Conservation (phyloP, 208 protist genomes). For the Angomonas desouzai region DNA sequence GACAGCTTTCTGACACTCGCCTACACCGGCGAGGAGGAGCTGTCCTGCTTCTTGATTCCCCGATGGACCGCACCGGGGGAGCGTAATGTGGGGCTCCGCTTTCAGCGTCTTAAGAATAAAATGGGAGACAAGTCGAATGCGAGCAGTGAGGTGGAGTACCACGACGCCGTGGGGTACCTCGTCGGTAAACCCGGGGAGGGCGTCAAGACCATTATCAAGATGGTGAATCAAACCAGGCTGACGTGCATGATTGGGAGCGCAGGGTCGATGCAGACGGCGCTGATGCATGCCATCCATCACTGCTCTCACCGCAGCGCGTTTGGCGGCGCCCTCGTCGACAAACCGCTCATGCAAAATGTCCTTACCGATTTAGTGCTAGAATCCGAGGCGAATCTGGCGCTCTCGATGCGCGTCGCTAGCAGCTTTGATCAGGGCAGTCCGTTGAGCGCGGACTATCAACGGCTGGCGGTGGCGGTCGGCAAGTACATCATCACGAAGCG, state of each 20-base stretch:
- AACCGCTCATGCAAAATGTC: constrained; percentile 35
- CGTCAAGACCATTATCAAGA: constrained; percentile 39
- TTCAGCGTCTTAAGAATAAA: constrained; percentile 28
- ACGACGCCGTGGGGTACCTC: constrained; percentile 24
- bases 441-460: constrained; percentile 14
- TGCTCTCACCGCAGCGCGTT: constrained; percentile 20
- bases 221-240: constrained; percentile 38
- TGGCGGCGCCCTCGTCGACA: constrained; percentile 16
- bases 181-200: constrained; percentile 22
- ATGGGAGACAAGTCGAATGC: constrained; percentile 37
- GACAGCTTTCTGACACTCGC: constrained; percentile 45
- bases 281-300: constrained; percentile 17
- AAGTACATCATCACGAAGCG: constrained; percentile 45
- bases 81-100: constrained; percentile 24
- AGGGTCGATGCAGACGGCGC: constrained; percentile 11
- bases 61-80: constrained; percentile 21
- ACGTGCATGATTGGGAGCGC: constrained; percentile 25
- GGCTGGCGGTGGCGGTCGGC: constrained; percentile 28
- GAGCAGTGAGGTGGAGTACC: constrained; percentile 39
- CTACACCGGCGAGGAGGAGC: constrained; percentile 10
- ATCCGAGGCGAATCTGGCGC: constrained; percentile 15
- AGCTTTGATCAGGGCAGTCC: constrained; percentile 13
- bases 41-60: constrained; percentile 40
- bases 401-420: constrained; percentile 19
- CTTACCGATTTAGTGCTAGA: constrained; percentile 29